phyloP scores from a whole-genome alignment of 1,284 basidiomycete species.

The Ganoderma resinaceum region DNA sequence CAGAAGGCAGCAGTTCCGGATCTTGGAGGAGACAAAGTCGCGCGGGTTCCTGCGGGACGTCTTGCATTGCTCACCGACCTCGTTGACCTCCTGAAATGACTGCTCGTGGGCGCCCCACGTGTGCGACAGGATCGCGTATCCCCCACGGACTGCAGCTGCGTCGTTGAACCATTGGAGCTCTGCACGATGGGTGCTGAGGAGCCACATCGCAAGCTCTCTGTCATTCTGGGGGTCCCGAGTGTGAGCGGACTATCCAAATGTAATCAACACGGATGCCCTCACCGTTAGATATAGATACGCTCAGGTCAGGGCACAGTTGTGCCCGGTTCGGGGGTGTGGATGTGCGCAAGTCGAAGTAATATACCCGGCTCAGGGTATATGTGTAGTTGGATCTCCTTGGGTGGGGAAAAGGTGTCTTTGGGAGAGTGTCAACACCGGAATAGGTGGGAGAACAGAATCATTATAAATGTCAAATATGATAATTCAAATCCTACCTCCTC shows the following conservation, averaged over 20 bases:
- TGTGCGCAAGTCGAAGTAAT: no score
- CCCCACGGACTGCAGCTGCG: conserved; percentile 1
- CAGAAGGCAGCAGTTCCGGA: neutral
- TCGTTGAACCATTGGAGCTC: neutral
- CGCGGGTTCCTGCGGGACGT: neutral
- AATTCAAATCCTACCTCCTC: neutral
- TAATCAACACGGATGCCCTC: neutral
- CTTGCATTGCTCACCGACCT: neutral
- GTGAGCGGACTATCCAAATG: neutral
- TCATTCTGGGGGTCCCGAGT: neutral
- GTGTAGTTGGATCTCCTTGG: neutral
- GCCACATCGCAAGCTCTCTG: conserved; percentile 1
- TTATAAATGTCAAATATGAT: neutral
- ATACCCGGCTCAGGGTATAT: neutral
- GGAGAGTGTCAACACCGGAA: neutral
- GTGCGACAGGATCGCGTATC: conserved; percentile 13
- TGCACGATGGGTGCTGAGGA: conserved; percentile 1
- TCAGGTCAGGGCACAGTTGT: neutral
- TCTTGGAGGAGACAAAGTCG: neutral
- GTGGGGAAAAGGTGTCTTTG: neutral
- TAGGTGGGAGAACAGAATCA: neutral
- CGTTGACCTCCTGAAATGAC: neutral
- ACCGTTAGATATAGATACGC: neutral
- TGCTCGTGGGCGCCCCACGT: neutral
- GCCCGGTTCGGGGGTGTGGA: neutral